Conservation (phyloP, 1,284 basidiomycete genomes). For the Leccinum huronense region DNA sequence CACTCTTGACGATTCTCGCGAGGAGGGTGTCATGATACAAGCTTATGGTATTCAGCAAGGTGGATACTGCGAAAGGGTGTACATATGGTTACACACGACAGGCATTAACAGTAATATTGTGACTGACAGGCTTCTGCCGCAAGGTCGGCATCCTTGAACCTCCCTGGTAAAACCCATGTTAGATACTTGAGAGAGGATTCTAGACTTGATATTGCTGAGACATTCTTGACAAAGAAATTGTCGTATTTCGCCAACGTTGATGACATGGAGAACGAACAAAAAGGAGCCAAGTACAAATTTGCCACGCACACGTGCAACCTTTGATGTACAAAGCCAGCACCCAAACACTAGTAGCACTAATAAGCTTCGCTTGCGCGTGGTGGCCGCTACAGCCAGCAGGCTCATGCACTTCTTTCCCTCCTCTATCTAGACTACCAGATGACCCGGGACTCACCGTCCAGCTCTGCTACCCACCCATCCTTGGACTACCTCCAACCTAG, state of each 20-base stretch:
- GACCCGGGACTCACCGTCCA: constrained; percentile 27
- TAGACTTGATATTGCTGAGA: constrained; percentile 80
- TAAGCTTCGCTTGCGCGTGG: constrained; percentile 12
- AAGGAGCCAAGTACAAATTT: constrained; percentile 5
- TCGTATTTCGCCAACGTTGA: constrained; percentile 67
- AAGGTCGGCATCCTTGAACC: constrained; percentile 95
- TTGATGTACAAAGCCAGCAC: constrained; percentile 28
- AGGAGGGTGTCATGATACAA: constrained; percentile 88
- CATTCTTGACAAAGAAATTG: constrained; percentile 78
- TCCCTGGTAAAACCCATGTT: constrained; percentile 92
- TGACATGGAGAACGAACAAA: constrained; percentile 38
- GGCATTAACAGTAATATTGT: constrained; percentile 13
- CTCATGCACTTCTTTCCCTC: constrained; percentile 5
- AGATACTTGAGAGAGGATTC: constrained; percentile 87
- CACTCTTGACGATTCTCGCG: constrained; percentile 58
- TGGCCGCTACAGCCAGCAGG: not conserved
- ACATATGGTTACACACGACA: constrained; percentile 20
- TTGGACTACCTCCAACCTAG: constrained; percentile 58
- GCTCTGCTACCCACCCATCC: constrained; percentile 30
- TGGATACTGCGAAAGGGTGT: constrained; percentile 52
- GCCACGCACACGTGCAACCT: constrained; percentile 8
- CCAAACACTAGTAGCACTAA: constrained; percentile 21
- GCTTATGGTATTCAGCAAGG: constrained; percentile 71
- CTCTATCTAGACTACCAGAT: constrained; percentile 18
- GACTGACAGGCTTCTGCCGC: constrained; percentile 87